A percentile compares a stretch with the other conserved stretches of the same genome.
Conservation (phyloP, 768 basidiomycete genomes). For the Amanita jacksonii region DNA sequence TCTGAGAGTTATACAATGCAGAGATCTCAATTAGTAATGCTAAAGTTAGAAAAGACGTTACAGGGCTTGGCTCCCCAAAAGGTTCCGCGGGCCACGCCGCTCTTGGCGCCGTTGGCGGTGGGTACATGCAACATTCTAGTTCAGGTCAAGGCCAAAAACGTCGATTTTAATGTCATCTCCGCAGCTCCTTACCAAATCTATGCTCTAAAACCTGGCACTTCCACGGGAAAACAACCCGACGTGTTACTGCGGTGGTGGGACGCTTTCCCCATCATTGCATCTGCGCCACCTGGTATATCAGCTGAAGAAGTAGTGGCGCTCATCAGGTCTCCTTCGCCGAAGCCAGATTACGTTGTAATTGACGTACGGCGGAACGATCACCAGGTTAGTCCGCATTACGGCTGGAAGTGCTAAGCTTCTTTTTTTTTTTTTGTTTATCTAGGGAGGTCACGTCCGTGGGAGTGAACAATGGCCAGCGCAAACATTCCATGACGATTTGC, state of each 20-base stretch:
- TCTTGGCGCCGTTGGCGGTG: conserved; percentile 36
- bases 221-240: conserved; percentile 8
- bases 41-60: too few species aligned
- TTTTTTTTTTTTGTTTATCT: background rate
- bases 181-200: conserved; percentile 40
- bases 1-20: conserved; percentile 12
- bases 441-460: conserved; percentile 47
- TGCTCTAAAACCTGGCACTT: conserved; percentile 25
- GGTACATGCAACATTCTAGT: too few species aligned
- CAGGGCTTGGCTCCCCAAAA: too few species aligned
- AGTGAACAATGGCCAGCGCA: conserved; percentile 41
- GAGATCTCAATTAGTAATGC: conserved; percentile 32
- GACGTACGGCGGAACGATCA: conserved; percentile 43
- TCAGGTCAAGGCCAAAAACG: too few species aligned
- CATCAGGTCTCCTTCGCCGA: conserved; percentile 14
- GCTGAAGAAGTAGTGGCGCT: conserved; percentile 29
- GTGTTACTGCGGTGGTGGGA: conserved; percentile 43
- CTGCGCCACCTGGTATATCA: conserved; percentile 22
- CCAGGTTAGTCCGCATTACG: conserved; percentile 28
- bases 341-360: conserved; percentile 30
- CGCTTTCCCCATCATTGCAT: conserved; percentile 34
- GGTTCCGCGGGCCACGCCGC: too few species aligned
- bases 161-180: background rate
- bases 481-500: conserved; percentile 37
- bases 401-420: too few species aligned